Evolutionary conservation across 83 land plant species (phyloP).

Genomic region (Thuja plicata): DNA sequence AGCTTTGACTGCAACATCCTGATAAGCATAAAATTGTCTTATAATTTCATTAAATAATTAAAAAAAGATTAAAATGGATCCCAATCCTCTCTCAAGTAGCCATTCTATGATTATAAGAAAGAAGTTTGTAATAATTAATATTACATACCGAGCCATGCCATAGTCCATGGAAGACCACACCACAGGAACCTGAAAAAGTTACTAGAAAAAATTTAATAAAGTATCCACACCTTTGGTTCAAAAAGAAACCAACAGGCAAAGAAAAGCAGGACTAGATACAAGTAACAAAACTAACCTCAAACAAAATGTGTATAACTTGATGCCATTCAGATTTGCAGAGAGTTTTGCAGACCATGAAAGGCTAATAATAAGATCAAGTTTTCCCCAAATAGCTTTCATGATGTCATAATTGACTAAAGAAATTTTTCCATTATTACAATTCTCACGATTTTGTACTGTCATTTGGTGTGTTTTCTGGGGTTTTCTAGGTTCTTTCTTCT

Average conservation of each 20-base stretch:
- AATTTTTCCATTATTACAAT: no score
- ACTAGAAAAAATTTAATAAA: neutral
- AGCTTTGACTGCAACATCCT: conserved; percentile 71
- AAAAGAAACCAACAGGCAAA: neutral
- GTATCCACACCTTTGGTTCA: neutral
- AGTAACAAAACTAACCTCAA: neutral
- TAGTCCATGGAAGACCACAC: conserved; percentile 51
- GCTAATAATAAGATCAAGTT: no score
- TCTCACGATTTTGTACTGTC: no score
- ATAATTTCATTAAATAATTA: neutral
- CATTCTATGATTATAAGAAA: neutral
- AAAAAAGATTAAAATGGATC: neutral
- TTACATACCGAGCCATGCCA: conserved; percentile 67
- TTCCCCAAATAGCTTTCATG: no score
- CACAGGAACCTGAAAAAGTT: conserved; percentile 50
- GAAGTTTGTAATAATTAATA: neutral
- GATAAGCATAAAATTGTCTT: neutral
- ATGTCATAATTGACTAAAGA: no score
- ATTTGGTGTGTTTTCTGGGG: no score
- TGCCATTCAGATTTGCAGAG: no score
- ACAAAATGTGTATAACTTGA: no score
- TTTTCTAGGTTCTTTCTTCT: no score
- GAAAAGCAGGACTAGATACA: neutral
- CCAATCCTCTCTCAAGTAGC: neutral
- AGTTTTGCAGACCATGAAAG: no score